These are phyloP conservation scores for Cucurbita ficifolia DNA, from an alignment of 306 rosid species.

Conservation along the genomic window DNA sequence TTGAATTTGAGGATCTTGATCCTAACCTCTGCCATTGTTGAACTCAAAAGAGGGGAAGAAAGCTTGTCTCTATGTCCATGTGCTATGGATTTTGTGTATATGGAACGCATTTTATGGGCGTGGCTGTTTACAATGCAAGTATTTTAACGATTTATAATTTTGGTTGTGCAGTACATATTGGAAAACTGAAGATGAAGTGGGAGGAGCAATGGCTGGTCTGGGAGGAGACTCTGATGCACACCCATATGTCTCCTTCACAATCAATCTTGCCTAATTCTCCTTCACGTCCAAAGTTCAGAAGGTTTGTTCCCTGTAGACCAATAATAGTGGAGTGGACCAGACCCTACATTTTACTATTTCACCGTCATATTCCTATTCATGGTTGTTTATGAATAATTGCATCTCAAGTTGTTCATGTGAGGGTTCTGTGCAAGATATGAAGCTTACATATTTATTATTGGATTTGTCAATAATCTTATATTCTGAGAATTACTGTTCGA, in stretches of 20 bases:
- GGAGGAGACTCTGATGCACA: constrained; percentile 64
- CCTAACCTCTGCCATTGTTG: background rate
- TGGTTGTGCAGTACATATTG: constrained; percentile 49
- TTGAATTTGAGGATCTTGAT: background rate
- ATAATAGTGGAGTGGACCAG: constrained; percentile 33
- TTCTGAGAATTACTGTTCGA: background rate
- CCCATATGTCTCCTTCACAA: constrained; percentile 74
- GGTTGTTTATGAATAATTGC: constrained; percentile 2
- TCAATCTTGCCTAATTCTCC: constrained; percentile 43
- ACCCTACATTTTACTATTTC: constrained; percentile 6
- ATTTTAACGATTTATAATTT: background rate
- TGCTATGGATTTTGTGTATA: background rate
- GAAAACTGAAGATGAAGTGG: constrained; percentile 68
- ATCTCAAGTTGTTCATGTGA: background rate
- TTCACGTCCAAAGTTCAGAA: background rate
- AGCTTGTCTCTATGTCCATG: background rate
- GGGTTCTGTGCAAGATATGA: background rate
- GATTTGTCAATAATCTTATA: background rate
- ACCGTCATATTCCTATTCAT: background rate
- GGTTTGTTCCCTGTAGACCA: constrained; percentile 21
- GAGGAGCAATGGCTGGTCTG: constrained; percentile 66
- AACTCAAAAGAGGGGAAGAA: background rate
- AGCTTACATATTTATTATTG: constrained; percentile 3
- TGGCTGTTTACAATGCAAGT: background rate
- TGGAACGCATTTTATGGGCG: background rate